These are phyloP conservation scores for Colletotrichum theobromicola DNA, from an alignment of 2,329 filamentous ascomycete genomes.

Conservation along the genomic window DNA sequence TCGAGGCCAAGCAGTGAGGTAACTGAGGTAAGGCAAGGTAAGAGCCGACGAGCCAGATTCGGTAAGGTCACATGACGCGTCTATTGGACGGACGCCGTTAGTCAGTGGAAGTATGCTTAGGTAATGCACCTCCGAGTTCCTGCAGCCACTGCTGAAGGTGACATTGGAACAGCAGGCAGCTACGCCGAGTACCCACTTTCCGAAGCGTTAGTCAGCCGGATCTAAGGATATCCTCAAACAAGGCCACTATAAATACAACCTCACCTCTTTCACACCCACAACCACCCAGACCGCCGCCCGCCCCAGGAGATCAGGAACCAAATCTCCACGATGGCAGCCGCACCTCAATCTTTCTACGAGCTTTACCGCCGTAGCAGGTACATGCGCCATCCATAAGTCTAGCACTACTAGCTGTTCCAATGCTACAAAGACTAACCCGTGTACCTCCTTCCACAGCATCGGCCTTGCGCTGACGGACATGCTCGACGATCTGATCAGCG, in stretches of 20 bases:
- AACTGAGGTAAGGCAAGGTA: slow-evolving; percentile 13
- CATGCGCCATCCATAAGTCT: slow-evolving; percentile 36
- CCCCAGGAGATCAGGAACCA: slow-evolving; percentile 7
- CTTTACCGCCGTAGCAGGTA: slow-evolving; percentile 99
- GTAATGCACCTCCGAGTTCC: not conserved
- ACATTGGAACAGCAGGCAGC: not conserved
- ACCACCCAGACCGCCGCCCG: slow-evolving; percentile 1
- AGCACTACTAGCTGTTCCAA: slow-evolving; percentile 28
- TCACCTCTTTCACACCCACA: slow-evolving; percentile 16
- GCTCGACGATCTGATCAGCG: slow-evolving; percentile 94
- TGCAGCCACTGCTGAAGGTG: not conserved
- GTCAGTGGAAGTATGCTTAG: not conserved
- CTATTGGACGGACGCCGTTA: not conserved
- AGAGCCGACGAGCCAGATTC: slow-evolving; percentile 22
- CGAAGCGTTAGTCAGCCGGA: slow-evolving; percentile 29
- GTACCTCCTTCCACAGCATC: slow-evolving; percentile 65
- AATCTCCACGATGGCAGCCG: slow-evolving; percentile 49
- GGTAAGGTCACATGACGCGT: slow-evolving; percentile 42
- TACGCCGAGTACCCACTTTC: slow-evolving; percentile 3
- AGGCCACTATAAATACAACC: slow-evolving; percentile 20
- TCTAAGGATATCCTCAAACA: slow-evolving; percentile 23
- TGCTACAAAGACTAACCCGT: slow-evolving; percentile 23
- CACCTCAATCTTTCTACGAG: slow-evolving; percentile 78
- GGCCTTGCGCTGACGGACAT: slow-evolving; percentile 93
- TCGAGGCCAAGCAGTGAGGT: slow-evolving; percentile 10